Evolutionary conservation across 257 asterid genomes (phyloP), one percentile per base, ranked within the genome.

Genomic region (Fraxinus pennsylvanica): DNA sequence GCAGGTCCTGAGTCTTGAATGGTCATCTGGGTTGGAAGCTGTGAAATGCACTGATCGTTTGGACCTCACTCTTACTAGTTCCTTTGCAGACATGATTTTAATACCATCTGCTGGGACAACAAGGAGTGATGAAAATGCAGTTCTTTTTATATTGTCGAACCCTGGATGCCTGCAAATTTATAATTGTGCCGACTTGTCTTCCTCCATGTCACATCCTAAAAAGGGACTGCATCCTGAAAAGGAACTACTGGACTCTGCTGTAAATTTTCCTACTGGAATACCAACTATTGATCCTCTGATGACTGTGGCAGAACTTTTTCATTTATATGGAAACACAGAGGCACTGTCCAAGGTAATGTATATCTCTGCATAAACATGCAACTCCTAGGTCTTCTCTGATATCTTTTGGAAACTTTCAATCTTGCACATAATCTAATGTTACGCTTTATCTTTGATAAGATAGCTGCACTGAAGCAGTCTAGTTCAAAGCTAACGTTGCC

Each of bases 1-100:
- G 79, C 89, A 93, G 98, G 89, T 94, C 82, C 90, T 94, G 75
- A 80, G 83, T 69, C 89, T 94, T 79, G 96, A 89, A 83, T 92
- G 96, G 97, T 86, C 94, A 73, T 82, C 97, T 83, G 93, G 96
- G 76, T 85, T 79, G 87, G 93, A 92, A 88, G 85, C 91, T 76
- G 80, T 94, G 80, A 86, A 76, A 83, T 92, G 97, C 83, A 81
- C 76, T 74, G 85, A 87, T 81, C 96, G 97, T 76, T 82, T 82
- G 79, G 96, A 89, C 83, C 90, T 94, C 82, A 83, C 90, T 79
- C 93, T 94, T 69, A 68, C 87, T 78, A 96, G 96, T 74, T 89
- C 97, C 39, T 94, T 94, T 82, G 92, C 97, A 35, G 98, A 94
- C 86, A 86, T 87, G 85, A 86, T 91, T 73, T 82, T 92, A 78